Evolutionary conservation across 495 filamentous ascomycete genomes (phyloP).

Genomic region (Neurospora sublineolata): DNA sequence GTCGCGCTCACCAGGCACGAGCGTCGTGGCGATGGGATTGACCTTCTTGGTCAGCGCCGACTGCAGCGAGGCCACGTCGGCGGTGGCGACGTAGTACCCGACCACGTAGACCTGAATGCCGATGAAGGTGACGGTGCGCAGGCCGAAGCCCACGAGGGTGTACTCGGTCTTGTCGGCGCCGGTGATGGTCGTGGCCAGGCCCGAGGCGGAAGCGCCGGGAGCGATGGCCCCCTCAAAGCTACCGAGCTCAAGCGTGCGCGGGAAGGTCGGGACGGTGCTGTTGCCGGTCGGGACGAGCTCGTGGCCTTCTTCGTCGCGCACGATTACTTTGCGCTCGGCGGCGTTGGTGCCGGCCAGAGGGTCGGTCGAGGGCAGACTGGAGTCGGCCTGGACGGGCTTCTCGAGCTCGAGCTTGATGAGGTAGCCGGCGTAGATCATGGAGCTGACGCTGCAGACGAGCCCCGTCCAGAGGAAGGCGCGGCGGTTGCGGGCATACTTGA

Average conservation of each 20-base stretch:
- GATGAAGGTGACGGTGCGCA: conserved; percentile 80
- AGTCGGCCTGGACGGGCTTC: conserved; percentile 32
- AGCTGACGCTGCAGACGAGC: conserved; percentile 33
- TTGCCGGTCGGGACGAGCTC: conserved; percentile 74
- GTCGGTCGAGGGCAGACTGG: conserved; percentile 31
- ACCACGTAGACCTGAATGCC: conserved; percentile 91
- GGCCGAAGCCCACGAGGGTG: conserved; percentile 74
- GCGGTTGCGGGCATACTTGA: conserved; percentile 34
- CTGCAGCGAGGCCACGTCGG: conserved; percentile 53
- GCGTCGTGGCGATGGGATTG: conserved; percentile 61
- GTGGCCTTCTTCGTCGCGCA: conserved; percentile 42
- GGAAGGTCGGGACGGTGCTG: conserved; percentile 71
- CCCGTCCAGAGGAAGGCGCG: conserved; percentile 38
- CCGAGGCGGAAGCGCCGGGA: conserved; percentile 8
- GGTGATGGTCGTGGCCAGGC: conserved; percentile 5
- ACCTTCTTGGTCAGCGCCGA: conserved; percentile 35
- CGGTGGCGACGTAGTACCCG: conserved; percentile 74
- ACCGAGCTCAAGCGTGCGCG: conserved; percentile 55
- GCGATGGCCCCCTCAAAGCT: conserved; percentile 16
- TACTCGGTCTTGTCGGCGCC: conserved; percentile 46
- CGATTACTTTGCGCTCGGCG: conserved; percentile 42
- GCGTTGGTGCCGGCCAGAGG: conserved; percentile 31
- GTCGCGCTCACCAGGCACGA: conserved; percentile 70
- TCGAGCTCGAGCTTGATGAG: conserved; percentile 25
- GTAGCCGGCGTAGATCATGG: conserved; percentile 36